A percentile compares a stretch with the other conserved stretches of the same genome.
phyloP scores from a whole-genome alignment of 225 moss, liverwort and hornwort species.

The Anthoceros angustus region DNA sequence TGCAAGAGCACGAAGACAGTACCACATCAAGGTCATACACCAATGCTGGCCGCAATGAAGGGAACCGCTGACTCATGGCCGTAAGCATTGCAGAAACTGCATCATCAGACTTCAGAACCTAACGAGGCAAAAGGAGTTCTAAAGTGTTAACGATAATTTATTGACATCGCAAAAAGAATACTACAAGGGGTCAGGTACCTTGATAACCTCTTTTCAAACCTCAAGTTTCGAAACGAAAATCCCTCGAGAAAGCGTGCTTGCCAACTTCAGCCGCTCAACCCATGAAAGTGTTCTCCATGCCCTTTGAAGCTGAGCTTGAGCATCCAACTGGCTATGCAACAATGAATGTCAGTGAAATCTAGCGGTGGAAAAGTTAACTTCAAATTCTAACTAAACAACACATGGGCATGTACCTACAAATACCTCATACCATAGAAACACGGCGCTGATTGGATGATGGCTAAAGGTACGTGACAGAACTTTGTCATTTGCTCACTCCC shows the following conservation, averaged over 20 bases:
- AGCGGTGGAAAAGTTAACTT: no score
- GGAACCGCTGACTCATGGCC: constrained; percentile 41
- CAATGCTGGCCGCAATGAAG: constrained; percentile 57
- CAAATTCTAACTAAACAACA: not conserved
- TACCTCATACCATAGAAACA: no score
- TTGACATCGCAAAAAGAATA: not conserved
- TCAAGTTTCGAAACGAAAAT: constrained; percentile 34
- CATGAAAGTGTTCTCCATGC: constrained; percentile 52
- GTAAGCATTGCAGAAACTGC: constrained; percentile 61
- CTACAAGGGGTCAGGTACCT: constrained; percentile 10
- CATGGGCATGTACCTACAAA: no score
- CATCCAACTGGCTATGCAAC: not conserved
- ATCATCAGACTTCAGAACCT: constrained; percentile 52
- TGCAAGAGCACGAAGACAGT: not conserved
- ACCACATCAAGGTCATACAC: constrained; percentile 71
- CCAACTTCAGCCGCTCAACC: constrained; percentile 38
- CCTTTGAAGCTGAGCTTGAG: constrained; percentile 28
- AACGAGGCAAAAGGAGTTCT: not conserved
- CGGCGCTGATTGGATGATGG: no score
- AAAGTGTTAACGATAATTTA: not conserved
- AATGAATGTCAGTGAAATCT: not conserved
- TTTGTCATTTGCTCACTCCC: no score
- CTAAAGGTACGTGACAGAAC: no score
- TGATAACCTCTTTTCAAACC: constrained; percentile 36
- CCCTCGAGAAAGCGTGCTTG: constrained; percentile 26